Percentiles rank a stretch among this genome's conserved stretches.
phyloP scores from a whole-genome alignment of 495 filamentous ascomycete genomes.

The Mytilinidion resinicola region DNA sequence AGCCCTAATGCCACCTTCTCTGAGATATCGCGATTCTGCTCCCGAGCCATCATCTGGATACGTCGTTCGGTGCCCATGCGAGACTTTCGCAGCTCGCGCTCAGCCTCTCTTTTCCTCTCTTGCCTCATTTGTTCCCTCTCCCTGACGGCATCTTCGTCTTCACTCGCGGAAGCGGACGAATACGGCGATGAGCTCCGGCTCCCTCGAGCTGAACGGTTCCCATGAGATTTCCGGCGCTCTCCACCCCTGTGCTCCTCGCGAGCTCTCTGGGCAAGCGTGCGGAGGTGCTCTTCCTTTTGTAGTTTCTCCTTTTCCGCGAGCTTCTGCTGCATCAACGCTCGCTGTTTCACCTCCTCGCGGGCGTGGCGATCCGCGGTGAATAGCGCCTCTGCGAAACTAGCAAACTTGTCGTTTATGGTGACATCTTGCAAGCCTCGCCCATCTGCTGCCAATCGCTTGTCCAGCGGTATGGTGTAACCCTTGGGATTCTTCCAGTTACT shows the following conservation, averaged over 20 bases:
- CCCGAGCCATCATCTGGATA: conserved; percentile 84
- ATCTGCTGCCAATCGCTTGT: conserved; percentile 95
- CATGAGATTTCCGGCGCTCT: not conserved
- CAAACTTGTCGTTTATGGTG: conserved; percentile 98
- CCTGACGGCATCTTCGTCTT: conserved; percentile 58
- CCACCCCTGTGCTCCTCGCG: conserved; percentile 60
- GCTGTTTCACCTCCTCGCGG: conserved; percentile 87
- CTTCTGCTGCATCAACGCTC: conserved; percentile 91
- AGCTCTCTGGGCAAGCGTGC: conserved; percentile 83
- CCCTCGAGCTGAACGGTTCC: not conserved
- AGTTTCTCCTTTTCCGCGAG: conserved; percentile 94
- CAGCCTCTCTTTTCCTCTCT: conserved; percentile 73
- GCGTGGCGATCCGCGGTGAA: conserved; percentile 93
- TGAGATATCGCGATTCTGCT: conserved; percentile 94
- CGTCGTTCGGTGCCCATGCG: conserved; percentile 91
- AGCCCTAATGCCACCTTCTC: conserved; percentile 95
- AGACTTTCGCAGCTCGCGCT: conserved; percentile 86
- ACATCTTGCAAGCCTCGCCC: conserved; percentile 90
- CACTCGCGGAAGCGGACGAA: conserved; percentile 42
- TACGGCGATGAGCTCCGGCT: conserved; percentile 29
- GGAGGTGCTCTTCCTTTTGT: conserved; percentile 89
- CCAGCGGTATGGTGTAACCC: conserved; percentile 92
- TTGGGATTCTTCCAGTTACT: conserved; percentile 99
- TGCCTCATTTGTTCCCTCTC: conserved; percentile 69
- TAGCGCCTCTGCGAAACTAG: conserved; percentile 88